Evolutionary conservation across 1,139 yeast species (phyloP).

Genomic region (Lodderomyces metapsilosis): DNA sequence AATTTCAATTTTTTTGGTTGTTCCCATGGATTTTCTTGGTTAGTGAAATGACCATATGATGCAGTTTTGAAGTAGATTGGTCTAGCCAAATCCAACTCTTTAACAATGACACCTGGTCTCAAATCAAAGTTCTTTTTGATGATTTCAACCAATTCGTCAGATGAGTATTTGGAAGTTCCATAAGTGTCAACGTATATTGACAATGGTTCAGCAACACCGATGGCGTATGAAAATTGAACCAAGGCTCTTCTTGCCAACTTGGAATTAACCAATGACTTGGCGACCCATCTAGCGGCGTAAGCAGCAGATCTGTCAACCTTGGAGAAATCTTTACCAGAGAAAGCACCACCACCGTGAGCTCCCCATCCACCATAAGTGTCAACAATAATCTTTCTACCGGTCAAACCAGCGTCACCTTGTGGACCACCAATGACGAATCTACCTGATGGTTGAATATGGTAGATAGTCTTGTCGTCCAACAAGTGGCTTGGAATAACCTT

Average conservation of each 20-base stretch:
- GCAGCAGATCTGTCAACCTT: constrained; percentile 99
- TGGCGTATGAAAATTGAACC: constrained; percentile 98
- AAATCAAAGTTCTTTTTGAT: constrained; percentile 93
- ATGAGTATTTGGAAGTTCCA: constrained; percentile 90
- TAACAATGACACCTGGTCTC: constrained; percentile 99
- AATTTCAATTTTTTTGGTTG: constrained; percentile 86
- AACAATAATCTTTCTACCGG: constrained; percentile 99
- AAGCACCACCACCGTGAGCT: constrained; percentile 99
- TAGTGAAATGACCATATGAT: constrained; percentile 98
- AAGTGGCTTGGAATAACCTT: constrained; percentile 89
- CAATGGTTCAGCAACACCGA: constrained; percentile 99
- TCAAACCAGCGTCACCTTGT: constrained; percentile 99
- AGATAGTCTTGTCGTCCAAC: constrained; percentile 91
- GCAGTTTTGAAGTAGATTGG: constrained; percentile 99
- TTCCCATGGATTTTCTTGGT: constrained; percentile 60
- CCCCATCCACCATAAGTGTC: constrained; percentile 99
- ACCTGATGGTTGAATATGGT: constrained; percentile 99
- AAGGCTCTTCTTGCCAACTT: constrained; percentile 96
- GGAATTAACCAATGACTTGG: constrained; percentile 93
- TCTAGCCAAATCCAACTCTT: constrained; percentile 94
- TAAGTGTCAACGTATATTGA: constrained; percentile 96
- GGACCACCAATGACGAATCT: constrained; percentile 99
- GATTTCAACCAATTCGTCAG: constrained; percentile 86
- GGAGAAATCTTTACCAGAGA: constrained; percentile 99
- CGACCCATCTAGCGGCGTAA: constrained; percentile 99